A percentile compares a stretch with the other conserved stretches of the same genome.
phyloP scores from a whole-genome alignment of 1,139 yeast species.

The Diutina ranongensis region DNA sequence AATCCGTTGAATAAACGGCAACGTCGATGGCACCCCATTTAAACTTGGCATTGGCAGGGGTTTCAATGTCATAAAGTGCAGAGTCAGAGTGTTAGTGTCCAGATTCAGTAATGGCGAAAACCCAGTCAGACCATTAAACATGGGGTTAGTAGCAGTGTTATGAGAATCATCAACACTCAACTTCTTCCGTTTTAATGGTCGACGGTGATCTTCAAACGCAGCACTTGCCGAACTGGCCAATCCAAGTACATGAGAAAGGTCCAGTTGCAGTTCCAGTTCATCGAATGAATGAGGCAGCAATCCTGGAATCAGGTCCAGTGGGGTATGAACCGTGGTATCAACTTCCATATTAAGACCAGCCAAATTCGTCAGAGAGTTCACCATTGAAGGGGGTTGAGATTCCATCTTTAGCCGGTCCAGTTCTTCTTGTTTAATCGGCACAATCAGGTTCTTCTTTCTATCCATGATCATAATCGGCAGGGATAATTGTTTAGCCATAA shows the following conservation, averaged over 20 bases:
- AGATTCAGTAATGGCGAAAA: conserved; percentile 35
- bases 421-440: conserved; percentile 10
- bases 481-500: conserved; percentile 65
- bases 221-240: not conserved
- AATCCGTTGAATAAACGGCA: conserved; percentile 64
- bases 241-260: not conserved
- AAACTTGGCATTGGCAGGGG: not conserved
- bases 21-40: conserved; percentile 13
- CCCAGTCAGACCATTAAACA: conserved; percentile 35
- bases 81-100: conserved; percentile 29
- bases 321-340: not conserved
- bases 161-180: conserved; percentile 33
- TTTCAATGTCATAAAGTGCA: conserved; percentile 13
- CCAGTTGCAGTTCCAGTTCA: conserved; percentile 6
- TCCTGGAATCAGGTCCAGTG: conserved; percentile 1
- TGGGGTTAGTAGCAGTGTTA: conserved; percentile 27
- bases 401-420: not conserved
- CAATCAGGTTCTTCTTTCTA: conserved; percentile 50
- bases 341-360: not conserved
- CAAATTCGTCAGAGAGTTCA: conserved; percentile 1
- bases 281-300: conserved; percentile 4
- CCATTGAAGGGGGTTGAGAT: not conserved
- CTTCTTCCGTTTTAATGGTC: conserved; percentile 31
- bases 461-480: conserved; percentile 84
- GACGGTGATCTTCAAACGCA: conserved; percentile 13